Evolutionary conservation across 2,329 filamentous ascomycete species (phyloP), one percentile per base, ranked within the genome.

Genomic region (Fusarium nodosum): DNA sequence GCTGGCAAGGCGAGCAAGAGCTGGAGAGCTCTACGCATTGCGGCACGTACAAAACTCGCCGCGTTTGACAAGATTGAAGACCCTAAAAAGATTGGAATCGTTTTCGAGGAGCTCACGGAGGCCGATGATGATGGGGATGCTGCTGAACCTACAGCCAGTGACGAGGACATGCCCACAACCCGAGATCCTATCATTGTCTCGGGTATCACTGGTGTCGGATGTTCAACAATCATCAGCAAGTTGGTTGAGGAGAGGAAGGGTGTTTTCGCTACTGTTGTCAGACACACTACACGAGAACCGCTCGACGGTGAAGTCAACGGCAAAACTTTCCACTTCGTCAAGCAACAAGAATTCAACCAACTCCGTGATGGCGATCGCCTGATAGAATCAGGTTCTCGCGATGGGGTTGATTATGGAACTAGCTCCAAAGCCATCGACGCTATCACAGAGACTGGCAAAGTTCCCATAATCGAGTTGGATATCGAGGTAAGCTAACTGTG

Each of bases 21-120:
- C 59, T 99, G 96, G 96, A 88, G 94, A 72, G 93, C 93, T 7
- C 82, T 99, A 67, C 89, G 96, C 54, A 87, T 97, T 68, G 92
- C 93, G 12, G 90, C 91, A 58, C 89, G 88, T 69, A 89, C 85
- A 59, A 91, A 91, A 73, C 86, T 98, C 70, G 86, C 88, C 45
- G 82, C 89, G 22, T 96, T 98, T 78, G 94, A 98, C 79, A 93
- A 91, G 78, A 92, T 97, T 48, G 94, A 97, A 57, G 90, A 94
- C 69, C 90, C 92, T 41, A 92, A 91, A 76, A 92, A 93, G 64
- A 85, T 91, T 33, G 84, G 85, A 56, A 75, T 82, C 34, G 82
- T 91, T 15, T 91, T 90, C 62, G 79, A 86, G 55, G 84, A 87
- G 36, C 75, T 81, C 33, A 76, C 80, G 10, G 82, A 83, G 15